Base-by-base conservation (phyloP, 1,139 yeast species). In the Yarrowia galli region DNA sequence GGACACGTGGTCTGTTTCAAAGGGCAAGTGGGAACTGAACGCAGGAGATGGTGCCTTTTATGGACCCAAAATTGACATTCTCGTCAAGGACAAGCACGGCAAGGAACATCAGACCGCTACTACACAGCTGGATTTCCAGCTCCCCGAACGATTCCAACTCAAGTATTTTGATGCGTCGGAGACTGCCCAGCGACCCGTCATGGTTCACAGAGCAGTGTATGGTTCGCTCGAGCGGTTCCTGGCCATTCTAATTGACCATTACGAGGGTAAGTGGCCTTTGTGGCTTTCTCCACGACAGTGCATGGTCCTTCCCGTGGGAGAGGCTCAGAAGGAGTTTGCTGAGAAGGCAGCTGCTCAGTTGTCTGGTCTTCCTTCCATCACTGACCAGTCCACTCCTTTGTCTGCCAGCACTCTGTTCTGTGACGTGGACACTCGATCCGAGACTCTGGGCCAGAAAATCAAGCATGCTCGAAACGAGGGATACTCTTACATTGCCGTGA, bases 271-370 rank as follows among this genome's bases (percentile, higher is more conserved):
- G 73, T 95, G 99, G 99, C 99, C 99, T 15, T 95, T 96, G 76
- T 95, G 99, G 99, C 79, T 95, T 69, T 91, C 90, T 70, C 98
- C 99, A n/a, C 84, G 96, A 71, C 99, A 95, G 77, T 97, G 96
- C 0, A 82, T 90, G 54, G 84, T 95, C 3, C 84, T 96, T 7
- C 98, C 99, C 1, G 89, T 95, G 5, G 88, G 89, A 67, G 84
- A 82, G 8, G 75, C 81, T 7, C 92, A 89, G 75, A 74, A 74
- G 13, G 83, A 77, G 22, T 81, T 84, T 69, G 95, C 97, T 0
- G 78, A 82, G 64, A 77, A 81, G 23, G 76, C 88, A 4, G 85
- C 83, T 42, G 73, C 75, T 13, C 69, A 75, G 67, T 78, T 89
- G 48, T 81, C 85, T 65, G 90, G 92, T 0, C 70, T 68, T 16